Evolutionary conservation across 2,329 filamentous ascomycete genomes (phyloP).

Genomic region (Xylariomycetidae sp.): DNA sequence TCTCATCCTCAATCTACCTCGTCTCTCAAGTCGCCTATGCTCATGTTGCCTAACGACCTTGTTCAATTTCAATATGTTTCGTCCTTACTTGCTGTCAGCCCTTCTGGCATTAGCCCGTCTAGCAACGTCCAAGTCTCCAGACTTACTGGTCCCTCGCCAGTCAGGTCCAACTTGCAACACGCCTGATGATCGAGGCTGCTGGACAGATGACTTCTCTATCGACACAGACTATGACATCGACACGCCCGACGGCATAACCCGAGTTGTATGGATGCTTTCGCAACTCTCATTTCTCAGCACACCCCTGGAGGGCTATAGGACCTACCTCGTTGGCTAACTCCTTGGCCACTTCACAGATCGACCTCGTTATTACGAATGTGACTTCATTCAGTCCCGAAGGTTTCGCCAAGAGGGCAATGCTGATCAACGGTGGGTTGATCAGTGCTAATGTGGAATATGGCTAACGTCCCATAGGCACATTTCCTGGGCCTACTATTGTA

Average conservation of each 20-base stretch:
- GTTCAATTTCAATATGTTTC: background rate
- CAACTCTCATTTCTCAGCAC: conserved; percentile 8
- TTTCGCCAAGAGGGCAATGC: background rate
- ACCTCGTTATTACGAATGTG: conserved; percentile 3
- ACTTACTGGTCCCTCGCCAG: background rate
- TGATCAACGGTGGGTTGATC: background rate
- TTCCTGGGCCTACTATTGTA: background rate
- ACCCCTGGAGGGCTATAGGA: too few relatives aligned
- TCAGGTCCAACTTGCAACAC: background rate
- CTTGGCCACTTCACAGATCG: background rate
- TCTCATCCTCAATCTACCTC: too few relatives aligned
- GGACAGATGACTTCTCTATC: conserved; percentile 11
- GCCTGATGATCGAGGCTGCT: conserved; percentile 10
- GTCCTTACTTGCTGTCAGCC: background rate
- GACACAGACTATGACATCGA: conserved; percentile 11
- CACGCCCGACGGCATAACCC: conserved; percentile 3
- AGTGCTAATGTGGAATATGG: background rate
- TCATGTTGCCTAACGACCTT: too few relatives aligned
- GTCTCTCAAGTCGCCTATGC: too few relatives aligned
- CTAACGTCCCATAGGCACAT: background rate
- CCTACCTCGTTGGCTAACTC: too few relatives aligned
- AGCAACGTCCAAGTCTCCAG: background rate
- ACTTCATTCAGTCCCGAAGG: conserved; percentile 2
- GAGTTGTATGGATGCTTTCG: conserved; percentile 5
- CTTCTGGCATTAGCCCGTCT: background rate